Base-by-base conservation (phyloP, 1,284 basidiomycete species). In the Ustilago cynodontis region DNA sequence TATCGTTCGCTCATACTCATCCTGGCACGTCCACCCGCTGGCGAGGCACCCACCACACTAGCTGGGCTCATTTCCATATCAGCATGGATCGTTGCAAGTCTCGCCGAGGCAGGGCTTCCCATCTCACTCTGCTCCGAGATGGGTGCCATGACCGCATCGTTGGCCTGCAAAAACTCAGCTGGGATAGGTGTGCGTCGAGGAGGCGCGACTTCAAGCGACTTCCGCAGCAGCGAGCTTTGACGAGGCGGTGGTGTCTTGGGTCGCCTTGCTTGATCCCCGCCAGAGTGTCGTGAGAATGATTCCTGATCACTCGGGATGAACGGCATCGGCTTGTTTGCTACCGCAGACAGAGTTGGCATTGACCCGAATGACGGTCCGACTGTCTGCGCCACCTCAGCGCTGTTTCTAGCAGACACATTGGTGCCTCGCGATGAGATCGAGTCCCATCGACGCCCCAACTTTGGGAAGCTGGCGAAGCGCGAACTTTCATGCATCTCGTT, bases 1-100 rank as follows among this genome's bases (percentile, higher is more conserved):
- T 70, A 71, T n/a, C 67, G 63, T 45, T 70, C 72, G 67, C 72
- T 67, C 64, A 75, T 67, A 61, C 72, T 75, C 67, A 75, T 69
- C 37, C 71, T 58, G 14, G 20, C 47, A 2, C 54, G 50, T 22
- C 63, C 63, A 13, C 47, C 47, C 11, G 28, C 59, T 6, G 53
- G 65, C 31, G 59, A 54, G 10, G 54, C 45, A n/a, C 58, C 60
- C 1, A 51, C 31, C 1, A 60, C 31, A 53, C 65, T 68, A 0
- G 53, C 70, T 3, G 67, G 72, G 43, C 63, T 70, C 67, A 62
- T 62, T n/a, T 75, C 64, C 3, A 59, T 16, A 5, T 75, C 72
- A 3, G 55, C 59, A 9, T 55, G 51, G 3, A 56, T 58, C 33
- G 56, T 41, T 1, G 45, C 39, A 13, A 47, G n/a, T 9, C 58